phyloP scores from a whole-genome alignment of 225 moss, liverwort and hornwort species.

The Asterella californica region DNA sequence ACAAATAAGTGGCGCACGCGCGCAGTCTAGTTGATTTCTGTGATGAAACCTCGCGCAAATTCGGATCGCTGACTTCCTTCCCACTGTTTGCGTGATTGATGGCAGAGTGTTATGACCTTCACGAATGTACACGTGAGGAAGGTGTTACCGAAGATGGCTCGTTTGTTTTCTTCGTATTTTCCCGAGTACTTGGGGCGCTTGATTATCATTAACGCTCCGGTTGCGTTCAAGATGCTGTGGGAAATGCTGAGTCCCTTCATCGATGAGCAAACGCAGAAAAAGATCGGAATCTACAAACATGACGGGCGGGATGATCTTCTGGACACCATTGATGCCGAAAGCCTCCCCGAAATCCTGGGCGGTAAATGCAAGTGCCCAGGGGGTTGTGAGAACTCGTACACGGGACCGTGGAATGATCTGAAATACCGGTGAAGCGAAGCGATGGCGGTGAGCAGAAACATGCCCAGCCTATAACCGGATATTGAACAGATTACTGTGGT shows the following conservation, averaged over 20 bases:
- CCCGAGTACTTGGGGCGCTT: constrained; percentile 49
- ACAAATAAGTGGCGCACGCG: neutral
- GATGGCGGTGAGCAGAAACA: neutral
- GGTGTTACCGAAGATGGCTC: constrained; percentile 46
- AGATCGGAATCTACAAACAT: constrained; percentile 43
- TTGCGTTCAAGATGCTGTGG: constrained; percentile 52
- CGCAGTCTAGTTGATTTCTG: neutral
- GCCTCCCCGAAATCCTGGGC: constrained; percentile 41
- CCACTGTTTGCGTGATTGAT: neutral
- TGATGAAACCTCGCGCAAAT: too few relatives aligned
- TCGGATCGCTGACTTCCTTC: neutral
- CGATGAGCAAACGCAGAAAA: constrained; percentile 43
- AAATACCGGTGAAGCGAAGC: constrained; percentile 27
- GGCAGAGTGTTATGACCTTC: constrained; percentile 46
- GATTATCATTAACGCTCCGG: constrained; percentile 46
- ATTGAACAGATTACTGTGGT: neutral
- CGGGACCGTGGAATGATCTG: constrained; percentile 46
- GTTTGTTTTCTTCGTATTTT: constrained; percentile 41
- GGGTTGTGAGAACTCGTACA: constrained; percentile 37
- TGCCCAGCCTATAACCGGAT: neutral
- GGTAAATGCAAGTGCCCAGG: constrained; percentile 44
- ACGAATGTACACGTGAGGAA: constrained; percentile 42
- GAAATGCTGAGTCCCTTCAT: constrained; percentile 52
- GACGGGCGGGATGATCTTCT: constrained; percentile 39
- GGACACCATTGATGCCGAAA: constrained; percentile 35